Evolutionary conservation across 2,329 filamentous ascomycete genomes (phyloP), one percentile per base, ranked within the genome.

Genomic region (Epicoccum nigrum): DNA sequence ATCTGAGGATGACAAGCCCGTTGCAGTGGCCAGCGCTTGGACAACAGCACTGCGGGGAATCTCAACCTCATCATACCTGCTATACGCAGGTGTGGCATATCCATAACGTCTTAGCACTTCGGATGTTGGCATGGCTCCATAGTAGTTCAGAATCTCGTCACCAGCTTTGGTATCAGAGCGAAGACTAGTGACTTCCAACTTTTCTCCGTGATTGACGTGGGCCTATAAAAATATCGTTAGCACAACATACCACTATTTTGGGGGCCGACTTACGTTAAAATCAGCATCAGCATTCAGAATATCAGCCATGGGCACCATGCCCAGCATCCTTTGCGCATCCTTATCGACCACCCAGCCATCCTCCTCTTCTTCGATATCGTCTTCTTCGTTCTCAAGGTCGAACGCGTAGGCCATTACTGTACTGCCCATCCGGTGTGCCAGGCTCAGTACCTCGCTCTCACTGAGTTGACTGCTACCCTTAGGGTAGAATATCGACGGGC

Each of bases 231-330:
- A 1, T n/a, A n/a, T n/a, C n/a, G n/a, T 15, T 7, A 15, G 4
- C 45, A 1, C 28, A 21, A 16, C 4, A 19, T 2, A 19, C 15
- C 5, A 9, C 8, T 7, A 9, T 16, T 15, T 17, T 7, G 16
- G 9, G 19, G 15, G 25, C 1, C 4, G 11, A 32, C 53, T 32
- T 38, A 63, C 62, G 9, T 65, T 65, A 39, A 65, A 65, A 6
- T 60, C 60, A 9, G 62, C 62, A 17, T 65, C 61, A 0, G 62
- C 60, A 27, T 65, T 65, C 0, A 65, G 53, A 2, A 63, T 56
- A 7, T 65, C 62, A 7, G 62, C 62, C 62, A 65, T 65, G 1
- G 62, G 62, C 15, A 63, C 62, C 62, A 65, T 65, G 2, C 62
- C 62, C 3, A 65, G 50, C 39, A 62, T 58, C 7, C 50, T 59